Evolutionary conservation across 768 basidiomycete genomes (phyloP), one percentile per base, ranked within the genome.

Genomic region (Rhodotorula kratochvilovae): DNA sequence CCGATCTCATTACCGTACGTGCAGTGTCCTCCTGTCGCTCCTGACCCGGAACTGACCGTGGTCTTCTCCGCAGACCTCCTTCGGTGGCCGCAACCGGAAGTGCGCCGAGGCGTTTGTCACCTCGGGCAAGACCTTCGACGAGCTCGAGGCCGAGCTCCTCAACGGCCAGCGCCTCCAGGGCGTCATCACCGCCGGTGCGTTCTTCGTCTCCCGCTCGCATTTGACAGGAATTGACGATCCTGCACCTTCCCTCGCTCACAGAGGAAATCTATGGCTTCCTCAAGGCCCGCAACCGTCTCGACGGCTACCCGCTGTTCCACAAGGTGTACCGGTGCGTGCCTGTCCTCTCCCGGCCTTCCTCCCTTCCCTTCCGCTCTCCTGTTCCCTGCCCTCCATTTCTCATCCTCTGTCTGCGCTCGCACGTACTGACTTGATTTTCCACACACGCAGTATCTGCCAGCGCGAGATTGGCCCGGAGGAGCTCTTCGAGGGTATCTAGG

Each of bases 161-260:
- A 81, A 82, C 71, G 82, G 82, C 55, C 82, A 83, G 68, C 80
- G 80, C 63, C 78, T 83, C 1, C 82, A 83, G 70, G 82, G 58
- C 35, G 57, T 58, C 19, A 36, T 50, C 48, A 50, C 48, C 7
- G 23, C 48, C 23, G 48, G 48, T 50, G 10, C 48, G 48, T 23
- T 13, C 11, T 3, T 15, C 45, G 45, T 21, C 45, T 21, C 45
- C 45, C 19, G 45, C 21, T 46, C 45, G 17, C 10, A 46, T 39
- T 15, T 17, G 45, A 16, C 45, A 46, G 42, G 10, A 42, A 42
- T 16, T 27, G 50, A n/a, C 50, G 27, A 23, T 8, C 8, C 12
- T 50, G 5, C 25, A 31, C 31, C 5, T 33, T 16, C 15, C 13
- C 53, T 27, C 27, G 48, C 45, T 16, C 45, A 46, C 48, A 50